A percentile compares a stretch with the other conserved stretches of the same genome.
Evolutionary conservation across 1,284 basidiomycete species (phyloP).

Genomic region (Ustilago curta): DNA sequence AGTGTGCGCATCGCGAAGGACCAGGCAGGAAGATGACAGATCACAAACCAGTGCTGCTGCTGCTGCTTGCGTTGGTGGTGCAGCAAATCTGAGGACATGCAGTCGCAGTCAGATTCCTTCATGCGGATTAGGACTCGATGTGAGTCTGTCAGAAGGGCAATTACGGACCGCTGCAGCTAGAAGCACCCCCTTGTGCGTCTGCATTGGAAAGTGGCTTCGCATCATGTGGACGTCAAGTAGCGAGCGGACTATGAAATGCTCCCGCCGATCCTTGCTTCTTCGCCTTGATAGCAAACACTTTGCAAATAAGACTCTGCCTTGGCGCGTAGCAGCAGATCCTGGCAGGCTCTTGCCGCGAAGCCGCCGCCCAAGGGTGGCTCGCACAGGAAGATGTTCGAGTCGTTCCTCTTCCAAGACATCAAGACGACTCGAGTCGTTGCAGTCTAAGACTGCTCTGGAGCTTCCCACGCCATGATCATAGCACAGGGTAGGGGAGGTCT

Average conservation of each 20-base stretch:
- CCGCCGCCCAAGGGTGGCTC: background rate
- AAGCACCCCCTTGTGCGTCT: too few species aligned
- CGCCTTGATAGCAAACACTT: background rate
- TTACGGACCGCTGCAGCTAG: conserved; percentile 6
- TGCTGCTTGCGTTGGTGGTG: background rate
- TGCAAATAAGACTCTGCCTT: background rate
- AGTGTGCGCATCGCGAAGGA: background rate
- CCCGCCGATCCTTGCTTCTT: background rate
- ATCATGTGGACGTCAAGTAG: background rate
- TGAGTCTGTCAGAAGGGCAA: background rate
- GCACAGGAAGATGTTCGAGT: background rate
- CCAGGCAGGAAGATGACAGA: conserved; percentile 3
- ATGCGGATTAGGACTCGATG: conserved; percentile 1
- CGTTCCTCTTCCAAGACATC: background rate
- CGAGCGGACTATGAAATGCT: background rate
- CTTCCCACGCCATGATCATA: too few species aligned
- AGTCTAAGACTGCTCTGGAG: too few species aligned
- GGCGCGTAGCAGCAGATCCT: background rate
- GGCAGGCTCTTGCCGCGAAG: background rate
- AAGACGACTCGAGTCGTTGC: background rate
- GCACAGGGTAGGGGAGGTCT: too few species aligned
- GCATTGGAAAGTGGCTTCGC: too few species aligned
- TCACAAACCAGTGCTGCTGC: conserved; percentile 10
- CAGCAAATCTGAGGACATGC: conserved; percentile 7
- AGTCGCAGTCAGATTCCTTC: background rate